Conservation (phyloP, 2,329 filamentous ascomycete genomes). For the Pseudogymnoascus verrucosus region DNA sequence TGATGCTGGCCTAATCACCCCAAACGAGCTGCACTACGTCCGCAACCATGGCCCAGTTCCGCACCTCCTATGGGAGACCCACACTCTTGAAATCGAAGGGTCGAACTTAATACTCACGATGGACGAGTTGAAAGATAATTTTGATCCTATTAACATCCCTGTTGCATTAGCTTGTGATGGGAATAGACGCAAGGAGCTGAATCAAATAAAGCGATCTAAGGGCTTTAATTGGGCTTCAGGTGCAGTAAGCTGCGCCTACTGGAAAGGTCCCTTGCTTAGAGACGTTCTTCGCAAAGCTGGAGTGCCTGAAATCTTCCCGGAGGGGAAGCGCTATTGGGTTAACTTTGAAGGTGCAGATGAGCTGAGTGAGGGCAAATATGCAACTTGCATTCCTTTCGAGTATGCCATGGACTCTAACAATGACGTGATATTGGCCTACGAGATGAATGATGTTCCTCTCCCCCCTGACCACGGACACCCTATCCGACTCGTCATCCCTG, state of each 20-base stretch:
- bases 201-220: constrained; percentile 37
- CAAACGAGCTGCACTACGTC: constrained; percentile 43
- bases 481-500: constrained; percentile 34
- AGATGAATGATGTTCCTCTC: constrained; percentile 39
- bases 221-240: constrained; percentile 41
- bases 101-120: constrained; percentile 29
- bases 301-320: constrained; percentile 20
- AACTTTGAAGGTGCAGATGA: constrained; percentile 43
- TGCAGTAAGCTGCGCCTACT: constrained; percentile 42
- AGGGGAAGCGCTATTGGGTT: constrained; percentile 32
- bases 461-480: constrained; percentile 40
- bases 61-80: constrained; percentile 39
- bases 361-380: constrained; percentile 39
- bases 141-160: constrained; percentile 39
- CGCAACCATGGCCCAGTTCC: constrained; percentile 47
- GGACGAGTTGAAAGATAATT: constrained; percentile 36
- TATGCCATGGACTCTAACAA: constrained; percentile 40
- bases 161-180: constrained; percentile 42
- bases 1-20: constrained; percentile 41
- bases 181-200: constrained; percentile 43
- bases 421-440: constrained; percentile 41
- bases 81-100: constrained; percentile 37
- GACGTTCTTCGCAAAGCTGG: constrained; percentile 38
- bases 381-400: constrained; percentile 40
- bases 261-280: constrained; percentile 39